A percentile compares a stretch with the other conserved stretches of the same genome.
phyloP scores from a whole-genome alignment of 805 yeast species.

The Alloascoidea hylecoeti region DNA sequence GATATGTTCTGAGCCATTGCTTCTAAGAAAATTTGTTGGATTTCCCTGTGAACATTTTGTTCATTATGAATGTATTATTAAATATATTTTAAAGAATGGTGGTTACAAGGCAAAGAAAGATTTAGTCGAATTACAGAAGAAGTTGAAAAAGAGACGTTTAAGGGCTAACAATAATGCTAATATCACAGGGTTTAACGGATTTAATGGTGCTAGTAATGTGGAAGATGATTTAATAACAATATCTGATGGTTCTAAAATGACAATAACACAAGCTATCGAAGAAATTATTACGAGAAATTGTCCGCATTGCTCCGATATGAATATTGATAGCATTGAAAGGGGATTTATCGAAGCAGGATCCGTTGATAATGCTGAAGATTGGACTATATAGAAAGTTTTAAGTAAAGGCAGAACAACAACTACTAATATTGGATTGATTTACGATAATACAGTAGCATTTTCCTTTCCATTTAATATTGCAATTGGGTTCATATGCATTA shows the following conservation, averaged over 20 bases:
- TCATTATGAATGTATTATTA: constrained; percentile 79
- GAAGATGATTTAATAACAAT: neutral
- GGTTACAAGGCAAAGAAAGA: constrained; percentile 55
- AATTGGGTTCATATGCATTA: too few species aligned
- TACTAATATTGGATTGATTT: too few species aligned
- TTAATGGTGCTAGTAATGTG: constrained; percentile 1
- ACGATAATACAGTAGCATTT: too few species aligned
- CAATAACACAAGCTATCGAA: neutral
- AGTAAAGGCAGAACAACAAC: too few species aligned
- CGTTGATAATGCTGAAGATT: too few species aligned
- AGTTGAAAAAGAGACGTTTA: constrained; percentile 21
- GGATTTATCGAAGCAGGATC: too few species aligned
- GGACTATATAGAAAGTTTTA: too few species aligned
- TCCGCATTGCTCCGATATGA: neutral
- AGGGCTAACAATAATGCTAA: neutral
- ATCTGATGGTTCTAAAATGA: neutral
- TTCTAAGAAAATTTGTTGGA: constrained; percentile 58
- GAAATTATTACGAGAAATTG: neutral
- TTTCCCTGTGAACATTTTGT: constrained; percentile 88
- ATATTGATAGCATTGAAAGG: neutral
- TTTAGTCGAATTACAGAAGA: constrained; percentile 37
- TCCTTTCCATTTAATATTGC: too few species aligned
- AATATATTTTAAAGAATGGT: constrained; percentile 40
- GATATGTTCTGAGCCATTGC: constrained; percentile 52
- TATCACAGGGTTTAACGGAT: too few species aligned